Conservation (phyloP, 1,139 yeast genomes). For the Kodamaea derodonti region DNA sequence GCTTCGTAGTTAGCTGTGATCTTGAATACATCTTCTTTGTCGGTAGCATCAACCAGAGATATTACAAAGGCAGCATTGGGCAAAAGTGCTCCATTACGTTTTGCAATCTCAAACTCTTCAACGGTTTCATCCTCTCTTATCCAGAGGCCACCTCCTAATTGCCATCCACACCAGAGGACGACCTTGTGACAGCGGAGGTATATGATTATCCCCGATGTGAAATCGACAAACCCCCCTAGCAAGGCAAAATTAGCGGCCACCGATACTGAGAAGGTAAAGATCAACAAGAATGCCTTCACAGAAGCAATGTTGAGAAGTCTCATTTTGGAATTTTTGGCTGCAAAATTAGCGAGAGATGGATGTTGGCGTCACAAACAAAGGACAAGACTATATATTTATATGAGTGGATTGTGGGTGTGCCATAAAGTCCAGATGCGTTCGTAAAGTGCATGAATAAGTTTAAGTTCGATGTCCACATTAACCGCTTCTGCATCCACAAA, state of each 20-base stretch:
- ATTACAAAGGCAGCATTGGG: constrained; percentile 22
- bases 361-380: too few species aligned
- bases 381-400: too few species aligned
- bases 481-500: too few species aligned
- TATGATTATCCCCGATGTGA: not conserved
- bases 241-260: constrained; percentile 8
- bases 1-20: constrained; percentile 19
- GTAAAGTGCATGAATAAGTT: too few species aligned
- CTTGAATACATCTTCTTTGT: constrained; percentile 15
- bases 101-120: constrained; percentile 24
- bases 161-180: constrained; percentile 4
- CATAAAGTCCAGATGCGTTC: too few species aligned
- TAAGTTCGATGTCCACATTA: too few species aligned
- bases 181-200: constrained; percentile 1
- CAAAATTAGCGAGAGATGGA: not conserved
- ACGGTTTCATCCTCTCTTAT: constrained; percentile 8
- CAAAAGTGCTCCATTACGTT: constrained; percentile 16
- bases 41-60: constrained; percentile 15
- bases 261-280: constrained; percentile 6
- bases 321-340: not conserved
- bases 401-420: too few species aligned
- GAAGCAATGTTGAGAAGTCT: not conserved
- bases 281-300: constrained; percentile 2
- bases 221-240: constrained; percentile 5
- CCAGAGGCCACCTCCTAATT: constrained; percentile 6